phyloP scores from a whole-genome alignment of 495 filamentous ascomycete species.

The Neurospora sp. region DNA sequence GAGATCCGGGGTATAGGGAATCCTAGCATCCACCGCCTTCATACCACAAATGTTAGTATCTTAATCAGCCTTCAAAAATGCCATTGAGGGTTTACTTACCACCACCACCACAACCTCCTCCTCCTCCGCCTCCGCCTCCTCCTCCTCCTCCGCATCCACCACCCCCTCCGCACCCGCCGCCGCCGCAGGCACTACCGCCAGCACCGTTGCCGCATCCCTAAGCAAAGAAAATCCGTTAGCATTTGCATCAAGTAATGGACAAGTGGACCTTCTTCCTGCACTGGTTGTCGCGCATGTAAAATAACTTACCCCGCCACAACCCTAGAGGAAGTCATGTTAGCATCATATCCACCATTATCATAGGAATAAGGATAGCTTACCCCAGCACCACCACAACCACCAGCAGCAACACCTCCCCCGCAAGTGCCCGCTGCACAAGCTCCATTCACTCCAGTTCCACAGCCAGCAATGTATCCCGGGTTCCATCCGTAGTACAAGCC shows the following conservation, averaged over 20 bases:
- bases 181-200: constrained; percentile 41
- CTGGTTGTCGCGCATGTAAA: background rate
- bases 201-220: constrained; percentile 43
- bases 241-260: background rate
- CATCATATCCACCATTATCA: background rate
- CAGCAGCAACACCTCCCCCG: constrained; percentile 26
- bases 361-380: background rate
- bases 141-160: constrained; percentile 33
- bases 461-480: constrained; percentile 26
- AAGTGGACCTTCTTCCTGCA: background rate
- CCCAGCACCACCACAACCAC: constrained; percentile 23
- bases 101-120: background rate
- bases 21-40: background rate
- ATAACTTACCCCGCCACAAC: constrained; percentile 5
- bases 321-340: background rate
- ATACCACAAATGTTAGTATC: background rate
- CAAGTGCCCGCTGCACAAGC: constrained; percentile 16
- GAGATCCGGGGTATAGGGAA: too few species aligned
- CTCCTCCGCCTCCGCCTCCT: background rate
- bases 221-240: constrained; percentile 19
- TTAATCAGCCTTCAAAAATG: background rate
- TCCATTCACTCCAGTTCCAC: constrained; percentile 7
- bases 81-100: background rate
- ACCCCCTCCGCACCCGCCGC: constrained; percentile 31
- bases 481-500: constrained; percentile 22